Evolutionary conservation across 164 flowering plant species (phyloP).

Genomic region (Protea cynaroides): DNA sequence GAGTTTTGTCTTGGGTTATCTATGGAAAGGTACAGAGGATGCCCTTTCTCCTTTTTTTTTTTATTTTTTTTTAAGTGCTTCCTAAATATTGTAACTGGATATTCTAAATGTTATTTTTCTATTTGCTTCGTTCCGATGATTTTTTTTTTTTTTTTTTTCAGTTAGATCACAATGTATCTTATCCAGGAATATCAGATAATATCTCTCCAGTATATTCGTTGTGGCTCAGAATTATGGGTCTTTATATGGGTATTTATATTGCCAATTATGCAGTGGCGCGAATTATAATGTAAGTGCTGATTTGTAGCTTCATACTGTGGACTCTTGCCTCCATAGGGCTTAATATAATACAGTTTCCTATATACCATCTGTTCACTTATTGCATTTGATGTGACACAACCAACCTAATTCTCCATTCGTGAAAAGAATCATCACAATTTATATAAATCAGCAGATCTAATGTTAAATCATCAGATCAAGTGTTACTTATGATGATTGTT

Average conservation of each 20-base stretch:
- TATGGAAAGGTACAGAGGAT: slow-evolving; percentile 73
- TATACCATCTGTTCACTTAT: no score
- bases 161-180: slow-evolving; percentile 71
- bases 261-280: slow-evolving; percentile 97
- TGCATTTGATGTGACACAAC: no score
- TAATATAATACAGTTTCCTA: no score
- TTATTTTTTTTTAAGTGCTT: neutral
- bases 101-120: neutral
- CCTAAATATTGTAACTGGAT: no score
- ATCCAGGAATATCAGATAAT: slow-evolving; percentile 68
- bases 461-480: no score
- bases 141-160: slow-evolving; percentile 28
- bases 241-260: no score
- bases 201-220: slow-evolving; percentile 95
- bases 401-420: no score
- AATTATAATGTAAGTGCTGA: slow-evolving; percentile 76
- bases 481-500: no score
- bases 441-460: neutral
- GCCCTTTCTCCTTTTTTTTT: neutral
- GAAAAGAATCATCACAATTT: neutral
- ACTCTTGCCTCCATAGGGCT: no score
- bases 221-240: slow-evolving; percentile 98
- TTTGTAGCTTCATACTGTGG: neutral
- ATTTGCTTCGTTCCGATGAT: neutral
- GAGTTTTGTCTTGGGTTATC: slow-evolving; percentile 92